Conservation (phyloP, 306 rosid species). For the Prunus mongolica region DNA sequence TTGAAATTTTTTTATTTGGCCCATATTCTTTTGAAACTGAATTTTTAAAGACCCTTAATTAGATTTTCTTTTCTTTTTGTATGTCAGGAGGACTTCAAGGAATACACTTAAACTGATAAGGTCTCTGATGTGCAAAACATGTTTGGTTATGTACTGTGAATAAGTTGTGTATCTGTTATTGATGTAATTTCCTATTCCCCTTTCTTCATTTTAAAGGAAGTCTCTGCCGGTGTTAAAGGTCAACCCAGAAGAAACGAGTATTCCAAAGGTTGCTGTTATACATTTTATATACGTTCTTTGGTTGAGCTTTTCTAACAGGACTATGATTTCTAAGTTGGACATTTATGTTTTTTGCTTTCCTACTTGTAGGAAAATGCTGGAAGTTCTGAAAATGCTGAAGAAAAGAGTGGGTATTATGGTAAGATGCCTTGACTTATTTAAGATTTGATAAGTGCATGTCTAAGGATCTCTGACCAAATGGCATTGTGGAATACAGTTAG, state of each 20-base stretch:
- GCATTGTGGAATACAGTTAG: constrained; percentile 39
- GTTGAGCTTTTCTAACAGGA: neutral
- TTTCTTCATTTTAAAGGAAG: constrained; percentile 45
- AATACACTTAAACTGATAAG: constrained; percentile 45
- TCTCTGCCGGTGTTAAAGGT: constrained; percentile 66
- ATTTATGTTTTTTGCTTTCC: constrained; percentile 15
- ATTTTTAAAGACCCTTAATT: constrained; percentile 4
- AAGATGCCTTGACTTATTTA: constrained; percentile 23
- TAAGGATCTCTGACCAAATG: constrained; percentile 8
- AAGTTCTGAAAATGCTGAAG: constrained; percentile 36
- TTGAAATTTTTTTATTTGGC: neutral
- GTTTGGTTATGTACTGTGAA: constrained; percentile 13
- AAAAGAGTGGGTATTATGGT: constrained; percentile 41
- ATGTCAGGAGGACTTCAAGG: constrained; percentile 50
- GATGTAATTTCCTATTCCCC: constrained; percentile 13
- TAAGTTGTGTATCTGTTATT: constrained; percentile 20
- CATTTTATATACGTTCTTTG: neutral
- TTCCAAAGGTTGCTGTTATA: constrained; percentile 43
- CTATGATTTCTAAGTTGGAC: constrained; percentile 11
- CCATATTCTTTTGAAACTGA: constrained; percentile 2
- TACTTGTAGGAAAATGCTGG: constrained; percentile 51
- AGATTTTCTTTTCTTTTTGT: neutral
- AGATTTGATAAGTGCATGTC: constrained; percentile 13
- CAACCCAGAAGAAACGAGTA: constrained; percentile 34
- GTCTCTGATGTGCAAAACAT: constrained; percentile 26